These are phyloP conservation scores for Asclepias syriaca DNA, from an alignment of 257 asterid species.

Conservation along the genomic window DNA sequence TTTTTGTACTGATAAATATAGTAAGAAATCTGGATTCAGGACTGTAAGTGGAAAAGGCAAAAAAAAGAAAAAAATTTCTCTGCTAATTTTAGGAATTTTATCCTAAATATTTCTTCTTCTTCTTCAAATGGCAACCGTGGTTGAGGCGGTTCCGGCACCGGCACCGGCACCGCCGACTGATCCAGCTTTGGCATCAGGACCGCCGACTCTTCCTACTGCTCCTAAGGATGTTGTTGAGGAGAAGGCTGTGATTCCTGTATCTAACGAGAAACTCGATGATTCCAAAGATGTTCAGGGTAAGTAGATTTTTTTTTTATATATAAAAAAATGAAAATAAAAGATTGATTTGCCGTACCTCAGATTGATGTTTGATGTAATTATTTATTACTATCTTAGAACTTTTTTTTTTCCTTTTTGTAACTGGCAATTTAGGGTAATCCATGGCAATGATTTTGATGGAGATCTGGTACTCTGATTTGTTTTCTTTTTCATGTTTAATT, in stretches of 20 bases:
- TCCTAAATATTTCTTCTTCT: not conserved
- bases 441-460: not conserved
- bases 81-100: conserved; percentile 3
- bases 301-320: not conserved
- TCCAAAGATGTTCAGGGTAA: conserved; percentile 30
- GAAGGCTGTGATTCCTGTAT: conserved; percentile 34
- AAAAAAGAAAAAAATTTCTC: not conserved
- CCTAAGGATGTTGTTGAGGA: conserved; percentile 31
- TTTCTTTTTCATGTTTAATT: not conserved
- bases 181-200: conserved; percentile 39
- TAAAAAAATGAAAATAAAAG: too few relatives aligned
- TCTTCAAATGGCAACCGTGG: conserved; percentile 22
- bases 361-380: not conserved
- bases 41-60: too few relatives aligned
- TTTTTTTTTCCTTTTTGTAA: too few relatives aligned
- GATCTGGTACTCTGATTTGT: not conserved
- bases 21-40: not conserved
- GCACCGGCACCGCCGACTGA: conserved; percentile 23
- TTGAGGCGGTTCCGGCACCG: conserved; percentile 23
- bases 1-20: conserved; percentile 18
- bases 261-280: conserved; percentile 25
- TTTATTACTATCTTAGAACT: not conserved
- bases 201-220: conserved; percentile 22
- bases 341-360: not conserved
- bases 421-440: not conserved